Conservation (phyloP, 1,284 basidiomycete species). For the Kalmanozyma brasiliensis region DNA sequence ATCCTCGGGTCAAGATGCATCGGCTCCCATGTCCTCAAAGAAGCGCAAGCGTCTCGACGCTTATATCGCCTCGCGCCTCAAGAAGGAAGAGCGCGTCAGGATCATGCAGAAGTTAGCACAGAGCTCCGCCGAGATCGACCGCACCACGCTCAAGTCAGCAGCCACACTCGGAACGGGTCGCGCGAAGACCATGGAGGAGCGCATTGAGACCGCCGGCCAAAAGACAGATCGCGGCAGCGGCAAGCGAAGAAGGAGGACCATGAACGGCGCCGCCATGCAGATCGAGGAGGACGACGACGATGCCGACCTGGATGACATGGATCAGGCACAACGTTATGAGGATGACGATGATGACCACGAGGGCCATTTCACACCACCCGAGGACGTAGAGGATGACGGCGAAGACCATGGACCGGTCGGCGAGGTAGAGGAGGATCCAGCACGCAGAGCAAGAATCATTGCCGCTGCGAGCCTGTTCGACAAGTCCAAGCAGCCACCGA, state of each 20-base stretch:
- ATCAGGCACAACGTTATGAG: conserved; percentile 1
- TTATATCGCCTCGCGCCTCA: conserved; percentile 66
- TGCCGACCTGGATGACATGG: conserved; percentile 42
- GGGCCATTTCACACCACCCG: conserved; percentile 28
- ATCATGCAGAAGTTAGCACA: conserved; percentile 64
- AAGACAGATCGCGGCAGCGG: conserved; percentile 21
- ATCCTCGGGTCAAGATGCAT: conserved; percentile 49
- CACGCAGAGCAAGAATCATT: conserved; percentile 44
- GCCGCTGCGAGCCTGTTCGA: conserved; percentile 46
- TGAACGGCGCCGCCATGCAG: conserved; percentile 45
- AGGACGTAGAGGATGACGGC: conserved; percentile 39
- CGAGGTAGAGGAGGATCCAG: conserved; percentile 49
- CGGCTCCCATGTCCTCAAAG: conserved; percentile 61
- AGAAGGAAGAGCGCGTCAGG: conserved; percentile 64
- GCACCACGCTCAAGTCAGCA: conserved; percentile 59
- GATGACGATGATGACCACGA: conserved; percentile 23
- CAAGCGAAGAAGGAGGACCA: conserved; percentile 24
- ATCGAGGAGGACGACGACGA: conserved; percentile 59
- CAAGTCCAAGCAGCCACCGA: conserved; percentile 16
- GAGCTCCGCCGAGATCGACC: conserved; percentile 59
- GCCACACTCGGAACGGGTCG: conserved; percentile 64
- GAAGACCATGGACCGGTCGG: conserved; percentile 36
- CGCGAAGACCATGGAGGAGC: conserved; percentile 52
- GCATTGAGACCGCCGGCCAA: conserved; percentile 53
- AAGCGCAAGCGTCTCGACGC: conserved; percentile 68